Evolutionary conservation across 2,329 filamentous ascomycete genomes (phyloP), one percentile per base, ranked within the genome.

Genomic region (Penicillium sp.): DNA sequence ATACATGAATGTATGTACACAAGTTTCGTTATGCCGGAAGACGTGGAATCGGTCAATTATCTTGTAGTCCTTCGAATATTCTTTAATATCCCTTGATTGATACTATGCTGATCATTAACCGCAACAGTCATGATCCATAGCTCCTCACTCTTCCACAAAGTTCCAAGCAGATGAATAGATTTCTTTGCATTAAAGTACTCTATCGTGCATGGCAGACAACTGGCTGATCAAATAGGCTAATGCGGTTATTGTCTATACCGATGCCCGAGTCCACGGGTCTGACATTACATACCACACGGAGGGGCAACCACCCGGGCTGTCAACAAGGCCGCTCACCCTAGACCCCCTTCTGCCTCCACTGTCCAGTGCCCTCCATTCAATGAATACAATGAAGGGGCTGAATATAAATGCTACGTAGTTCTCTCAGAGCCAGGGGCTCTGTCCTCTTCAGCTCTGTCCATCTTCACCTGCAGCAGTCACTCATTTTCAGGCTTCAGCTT

Each of bases 371-470:
- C 37, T 16, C 22, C 18, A 31, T 12, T 3, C 31, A 16, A 13
- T 29, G 13, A 34, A 12, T 2, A 7, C 22, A 25, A 25, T 19
- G 36, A 54, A 57, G 57, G 58, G 56, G 43, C 44, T 42, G 16
- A 10, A 41, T 52, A 56, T 55, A 57, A 59, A 54, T 45, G 12
- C 31, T n/a, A 22, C 33, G 25, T 40, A 37, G 45, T 27, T 35
- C 38, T 40, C 39, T 10, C 38, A 42, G 31, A 25, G 46, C 27
- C 39, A 12, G 1, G 3, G 12, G 35, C 28, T 33, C 34, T 28
- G 14, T 29, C 16, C 27, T 35, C 22, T 10, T 8, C 19, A 49
- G 44, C 22, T 22, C 34, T 35, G 39, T 44, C 38, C 35, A 27
- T 18, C 41, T 43, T 9, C 27, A 40, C 10, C 6, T 12, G 13